A percentile compares a stretch with the other conserved stretches of the same genome.
Evolutionary conservation across 2,329 filamentous ascomycete genomes (phyloP).

Genomic region (Colletotrichum sp.): DNA sequence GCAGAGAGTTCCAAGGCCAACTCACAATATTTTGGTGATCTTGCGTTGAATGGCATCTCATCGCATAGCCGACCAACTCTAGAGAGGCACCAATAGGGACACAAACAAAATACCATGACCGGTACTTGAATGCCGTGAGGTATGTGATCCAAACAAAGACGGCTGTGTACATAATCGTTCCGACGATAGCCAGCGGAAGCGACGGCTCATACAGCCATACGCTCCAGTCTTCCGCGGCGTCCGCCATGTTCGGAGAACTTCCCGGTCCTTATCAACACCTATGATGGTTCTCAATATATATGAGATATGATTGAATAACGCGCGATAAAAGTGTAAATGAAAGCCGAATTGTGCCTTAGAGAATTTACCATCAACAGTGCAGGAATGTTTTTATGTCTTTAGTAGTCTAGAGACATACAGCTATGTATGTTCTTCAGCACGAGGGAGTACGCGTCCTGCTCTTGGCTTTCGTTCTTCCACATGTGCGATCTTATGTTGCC

Average conservation of each 20-base stretch:
- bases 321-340: neutral
- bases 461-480: neutral
- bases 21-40: slow-evolving; percentile 36
- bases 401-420: neutral
- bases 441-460: neutral
- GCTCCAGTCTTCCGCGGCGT: neutral
- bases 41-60: slow-evolving; percentile 40
- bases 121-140: slow-evolving; percentile 44
- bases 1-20: neutral
- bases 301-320: neutral
- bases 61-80: slow-evolving; percentile 46
- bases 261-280: too few relatives aligned
- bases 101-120: slow-evolving; percentile 46
- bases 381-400: neutral
- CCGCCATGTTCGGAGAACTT: neutral
- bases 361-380: neutral
- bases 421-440: neutral
- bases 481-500: neutral
- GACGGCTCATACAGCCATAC: slow-evolving; percentile 52
- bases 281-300: neutral
- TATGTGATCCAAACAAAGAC: slow-evolving; percentile 42
- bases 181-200: slow-evolving; percentile 44
- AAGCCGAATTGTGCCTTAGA: neutral
- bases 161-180: slow-evolving; percentile 43
- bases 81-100: slow-evolving; percentile 45